phyloP scores from a whole-genome alignment of 805 yeast species.

The Schwanniomyces pseudopolymorphus region DNA sequence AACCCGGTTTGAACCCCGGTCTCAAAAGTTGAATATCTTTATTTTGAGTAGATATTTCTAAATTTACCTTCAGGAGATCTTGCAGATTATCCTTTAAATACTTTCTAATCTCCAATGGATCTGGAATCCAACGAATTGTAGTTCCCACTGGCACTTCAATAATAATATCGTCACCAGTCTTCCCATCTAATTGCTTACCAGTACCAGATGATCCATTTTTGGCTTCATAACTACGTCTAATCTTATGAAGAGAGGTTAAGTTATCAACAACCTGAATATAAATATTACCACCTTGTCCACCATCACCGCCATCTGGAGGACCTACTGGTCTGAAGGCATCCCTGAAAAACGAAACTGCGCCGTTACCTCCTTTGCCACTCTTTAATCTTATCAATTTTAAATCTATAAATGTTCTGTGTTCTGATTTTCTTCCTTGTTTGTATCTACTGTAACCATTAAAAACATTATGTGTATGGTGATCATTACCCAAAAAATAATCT shows the following conservation, averaged over 20 bases:
- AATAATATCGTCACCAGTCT: conserved; percentile 72
- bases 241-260: conserved; percentile 65
- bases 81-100: conserved; percentile 14
- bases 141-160: conserved; percentile 94
- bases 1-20: conserved; percentile 61
- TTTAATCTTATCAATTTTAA: conserved; percentile 61
- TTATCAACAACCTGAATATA: conserved; percentile 80
- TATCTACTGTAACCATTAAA: conserved; percentile 29
- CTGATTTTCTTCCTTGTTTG: conserved; percentile 32
- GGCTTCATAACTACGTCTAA: conserved; percentile 69
- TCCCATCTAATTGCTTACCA: conserved; percentile 81
- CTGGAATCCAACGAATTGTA: conserved; percentile 78
- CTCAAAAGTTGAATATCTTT: conserved; percentile 55
- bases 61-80: conserved; percentile 19
- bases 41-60: conserved; percentile 31
- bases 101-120: conserved; percentile 50
- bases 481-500: conserved; percentile 42
- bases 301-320: conserved; percentile 99
- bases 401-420: conserved; percentile 51
- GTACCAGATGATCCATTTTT: conserved; percentile 71
- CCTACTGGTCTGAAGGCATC: conserved; percentile 85
- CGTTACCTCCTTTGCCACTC: conserved; percentile 90
- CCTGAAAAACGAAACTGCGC: conserved; percentile 79
- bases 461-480: conserved; percentile 39
- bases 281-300: conserved; percentile 89